Percentiles rank a stretch among this genome's conserved stretches.
phyloP scores from a whole-genome alignment of 768 basidiomycete genomes.

The Polyporus arcularius region DNA sequence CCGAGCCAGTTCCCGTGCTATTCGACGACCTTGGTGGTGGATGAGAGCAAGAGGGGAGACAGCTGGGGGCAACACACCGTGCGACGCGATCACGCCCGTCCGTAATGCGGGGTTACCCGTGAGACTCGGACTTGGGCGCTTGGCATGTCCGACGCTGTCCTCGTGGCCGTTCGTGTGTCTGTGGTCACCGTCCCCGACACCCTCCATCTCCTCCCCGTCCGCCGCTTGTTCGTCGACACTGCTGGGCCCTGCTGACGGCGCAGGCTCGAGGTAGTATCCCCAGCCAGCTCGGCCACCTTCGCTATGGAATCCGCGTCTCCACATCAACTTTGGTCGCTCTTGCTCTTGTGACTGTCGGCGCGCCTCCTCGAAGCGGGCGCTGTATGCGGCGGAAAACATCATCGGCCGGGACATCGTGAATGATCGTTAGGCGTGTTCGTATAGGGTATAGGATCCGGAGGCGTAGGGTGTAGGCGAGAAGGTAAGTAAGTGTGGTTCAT shows the following conservation, averaged over 20 bases:
- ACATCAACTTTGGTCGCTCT: constrained; percentile 4
- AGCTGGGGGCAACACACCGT: constrained; percentile 12
- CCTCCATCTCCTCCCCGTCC: background rate
- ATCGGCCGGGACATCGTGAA: constrained; percentile 9
- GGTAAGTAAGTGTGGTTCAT: constrained; percentile 12
- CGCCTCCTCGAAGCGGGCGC: constrained; percentile 13
- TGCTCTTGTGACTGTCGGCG: constrained; percentile 10
- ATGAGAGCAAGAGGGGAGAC: constrained; percentile 6
- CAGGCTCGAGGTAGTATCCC: constrained; percentile 23
- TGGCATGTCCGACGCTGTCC: background rate
- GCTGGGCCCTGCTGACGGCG: constrained; percentile 3
- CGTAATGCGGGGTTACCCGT: constrained; percentile 4
- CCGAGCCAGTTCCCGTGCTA: background rate
- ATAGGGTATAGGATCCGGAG: background rate
- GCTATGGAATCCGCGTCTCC: constrained; percentile 16
- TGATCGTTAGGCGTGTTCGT: constrained; percentile 3
- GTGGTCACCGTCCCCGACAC: background rate
- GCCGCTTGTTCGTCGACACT: background rate
- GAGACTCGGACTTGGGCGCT: background rate
- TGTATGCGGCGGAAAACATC: constrained; percentile 19
- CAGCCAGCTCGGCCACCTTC: constrained; percentile 9
- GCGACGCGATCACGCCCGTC: constrained; percentile 10
- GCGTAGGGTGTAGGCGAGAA: constrained; percentile 12
- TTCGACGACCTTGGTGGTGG: constrained; percentile 5
- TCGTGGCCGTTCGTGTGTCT: background rate